Conservation (phyloP, 2,329 filamentous ascomycete species). For the Paracorniculantispora psalliotae region DNA sequence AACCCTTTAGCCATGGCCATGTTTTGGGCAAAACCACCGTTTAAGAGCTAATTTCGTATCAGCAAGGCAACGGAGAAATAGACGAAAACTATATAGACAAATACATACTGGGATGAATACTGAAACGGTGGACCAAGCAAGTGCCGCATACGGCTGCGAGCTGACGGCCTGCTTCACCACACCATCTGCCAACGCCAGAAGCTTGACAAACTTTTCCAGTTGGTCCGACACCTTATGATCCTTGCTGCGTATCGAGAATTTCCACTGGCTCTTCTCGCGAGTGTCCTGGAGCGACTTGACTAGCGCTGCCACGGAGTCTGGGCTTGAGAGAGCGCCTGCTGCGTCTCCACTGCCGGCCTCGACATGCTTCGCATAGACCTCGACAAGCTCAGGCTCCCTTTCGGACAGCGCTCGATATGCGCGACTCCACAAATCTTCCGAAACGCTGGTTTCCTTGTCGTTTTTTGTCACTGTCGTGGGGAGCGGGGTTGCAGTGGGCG, state of each 20-base stretch:
- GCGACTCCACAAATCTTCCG: not conserved
- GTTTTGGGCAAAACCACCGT: not conserved
- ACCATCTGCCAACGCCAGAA: not conserved
- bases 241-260: not conserved
- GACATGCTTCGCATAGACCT: not conserved
- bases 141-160: slow-evolving; percentile 4
- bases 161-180: not conserved
- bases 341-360: not conserved
- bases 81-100: not conserved
- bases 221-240: not conserved
- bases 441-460: not conserved
- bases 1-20: not conserved
- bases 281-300: not conserved
- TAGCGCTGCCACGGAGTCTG: not conserved
- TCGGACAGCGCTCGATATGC: not conserved
- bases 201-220: not conserved
- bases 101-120: not conserved
- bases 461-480: not conserved
- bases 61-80: no score
- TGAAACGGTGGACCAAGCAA: slow-evolving; percentile 2
- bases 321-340: not conserved
- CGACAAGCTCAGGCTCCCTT: not conserved
- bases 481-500: not conserved
- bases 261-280: not conserved
- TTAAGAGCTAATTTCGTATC: not conserved